phyloP scores from a whole-genome alignment of 2,329 filamentous ascomycete species.

The Hymenoscyphus infarciens region DNA sequence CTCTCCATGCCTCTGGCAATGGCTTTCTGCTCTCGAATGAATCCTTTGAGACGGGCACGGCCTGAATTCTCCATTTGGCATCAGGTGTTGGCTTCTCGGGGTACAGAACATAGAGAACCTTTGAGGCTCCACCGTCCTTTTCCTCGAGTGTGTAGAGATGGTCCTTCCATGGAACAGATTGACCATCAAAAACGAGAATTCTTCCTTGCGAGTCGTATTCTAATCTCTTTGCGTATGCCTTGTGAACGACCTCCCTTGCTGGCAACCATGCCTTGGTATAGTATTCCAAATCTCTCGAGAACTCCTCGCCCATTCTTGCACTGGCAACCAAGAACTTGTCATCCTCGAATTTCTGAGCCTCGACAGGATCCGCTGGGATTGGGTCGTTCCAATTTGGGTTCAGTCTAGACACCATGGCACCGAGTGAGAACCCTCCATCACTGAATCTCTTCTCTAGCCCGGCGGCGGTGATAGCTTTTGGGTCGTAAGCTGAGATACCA shows the following conservation, averaged over 20 bases:
- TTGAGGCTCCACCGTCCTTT: slow-evolving; percentile 48
- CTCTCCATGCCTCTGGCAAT: slow-evolving; percentile 87
- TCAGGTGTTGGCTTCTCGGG: slow-evolving; percentile 73
- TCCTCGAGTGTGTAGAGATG: slow-evolving; percentile 87
- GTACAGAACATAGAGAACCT: slow-evolving; percentile 85
- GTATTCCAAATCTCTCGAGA: slow-evolving; percentile 75
- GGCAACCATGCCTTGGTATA: slow-evolving; percentile 79
- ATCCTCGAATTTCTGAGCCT: slow-evolving; percentile 74
- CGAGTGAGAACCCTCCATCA: slow-evolving; percentile 77
- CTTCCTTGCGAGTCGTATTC: slow-evolving; percentile 71
- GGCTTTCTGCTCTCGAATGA: slow-evolving; percentile 92
- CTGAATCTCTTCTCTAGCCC: slow-evolving; percentile 80
- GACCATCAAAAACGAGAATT: slow-evolving; percentile 73
- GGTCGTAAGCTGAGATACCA: slow-evolving; percentile 80
- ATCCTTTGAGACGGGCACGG: slow-evolving; percentile 78
- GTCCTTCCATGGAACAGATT: slow-evolving; percentile 91
- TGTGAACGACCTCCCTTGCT: slow-evolving; percentile 72
- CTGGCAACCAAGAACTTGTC: slow-evolving; percentile 74
- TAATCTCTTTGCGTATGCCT: slow-evolving; percentile 67
- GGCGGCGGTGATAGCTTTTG: slow-evolving; percentile 62
- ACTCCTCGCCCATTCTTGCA: slow-evolving; percentile 82
- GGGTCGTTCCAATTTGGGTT: slow-evolving; percentile 80
- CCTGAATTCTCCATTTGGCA: slow-evolving; percentile 90
- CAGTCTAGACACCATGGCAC: slow-evolving; percentile 74
- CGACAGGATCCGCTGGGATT: slow-evolving; percentile 47